Evolutionary conservation across 352 stramenopile species (phyloP), one percentile per base, ranked within the genome.

Genomic region (Pythium phragmiticola): DNA sequence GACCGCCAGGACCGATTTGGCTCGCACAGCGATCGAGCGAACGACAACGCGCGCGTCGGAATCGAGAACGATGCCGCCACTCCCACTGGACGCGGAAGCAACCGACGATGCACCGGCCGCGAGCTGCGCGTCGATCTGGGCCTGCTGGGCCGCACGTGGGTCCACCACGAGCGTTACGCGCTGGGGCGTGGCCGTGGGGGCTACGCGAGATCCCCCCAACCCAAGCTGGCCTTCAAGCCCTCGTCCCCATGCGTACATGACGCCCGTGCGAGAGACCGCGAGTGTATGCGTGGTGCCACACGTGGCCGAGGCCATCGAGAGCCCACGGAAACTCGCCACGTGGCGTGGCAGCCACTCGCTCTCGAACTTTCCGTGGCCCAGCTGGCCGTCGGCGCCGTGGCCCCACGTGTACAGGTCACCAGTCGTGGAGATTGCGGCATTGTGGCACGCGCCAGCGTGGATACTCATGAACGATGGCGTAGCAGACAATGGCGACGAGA

Each of bases 401-500:
- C 83, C 80, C 83, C 83, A 92, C 36, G 81, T 87, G 43, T 87
- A 89, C 0, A 90, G 60, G 41, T 88, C 74, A 7, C 82, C 83
- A 0, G 74, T 67, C 3, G 69, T 58, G 23, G 80, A 76, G 0
- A 89, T 42, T 0, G 83, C 83, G 1, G 79, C 55, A 37, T 76
- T 92, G 59, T 90, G 83, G 13, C 71, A 68, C 17, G 39, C 62
- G 9, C 80, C 83, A 34, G 81, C 77, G 16, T 70, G 70, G 16
- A 92, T 72, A 21, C 63, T 65, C 14, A 49, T 58, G 57, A 92
- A 80, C 2, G 46, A 73, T 2, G 78, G 76, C 19, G 74, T 57
- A 65, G 26, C 26, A 30, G 26, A 30, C 26, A 1, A 30, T 30
- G 59, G 64, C 16, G 21, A 54, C 11, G 39, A 13, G 30, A 61